Evolutionary conservation across 202 grass and related monocot species (phyloP).

Genomic region (Setaria italica): DNA sequence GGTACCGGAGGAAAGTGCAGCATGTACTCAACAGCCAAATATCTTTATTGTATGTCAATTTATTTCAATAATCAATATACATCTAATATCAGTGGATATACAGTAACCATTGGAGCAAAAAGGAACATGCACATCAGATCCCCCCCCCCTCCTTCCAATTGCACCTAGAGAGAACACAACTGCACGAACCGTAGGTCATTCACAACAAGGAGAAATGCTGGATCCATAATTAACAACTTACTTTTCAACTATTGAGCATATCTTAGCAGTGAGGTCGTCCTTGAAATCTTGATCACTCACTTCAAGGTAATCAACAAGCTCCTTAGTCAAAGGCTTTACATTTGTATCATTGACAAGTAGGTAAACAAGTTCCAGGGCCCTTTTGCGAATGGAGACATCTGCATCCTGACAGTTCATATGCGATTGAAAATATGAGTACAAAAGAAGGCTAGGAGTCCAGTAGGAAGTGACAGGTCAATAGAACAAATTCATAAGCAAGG

Average conservation of each 20-base stretch:
- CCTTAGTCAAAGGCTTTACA: conserved; percentile 91
- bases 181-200: background rate
- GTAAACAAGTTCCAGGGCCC: conserved; percentile 94
- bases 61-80: conserved; percentile 22
- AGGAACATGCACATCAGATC: conserved; percentile 21
- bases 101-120: conserved; percentile 20
- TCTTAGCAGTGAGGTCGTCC: conserved; percentile 90
- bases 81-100: conserved; percentile 24
- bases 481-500: background rate
- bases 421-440: conserved; percentile 31
- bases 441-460: conserved; percentile 11
- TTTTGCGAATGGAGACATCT: conserved; percentile 98
- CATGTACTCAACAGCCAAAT: background rate
- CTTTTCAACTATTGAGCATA: conserved; percentile 98
- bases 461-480: conserved; percentile 10
- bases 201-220: background rate
- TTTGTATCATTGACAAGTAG: conserved; percentile 93
- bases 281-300: conserved; percentile 97
- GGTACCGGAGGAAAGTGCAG: background rate
- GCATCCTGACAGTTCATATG: conserved; percentile 77
- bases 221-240: conserved; percentile 54
- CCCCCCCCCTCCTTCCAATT: background rate
- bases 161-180: conserved; percentile 1
- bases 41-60: conserved; percentile 7
- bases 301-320: conserved; percentile 98